These are phyloP conservation scores for Glutinoglossum americanum DNA, from an alignment of 495 filamentous ascomycete genomes.

Conservation along the genomic window DNA sequence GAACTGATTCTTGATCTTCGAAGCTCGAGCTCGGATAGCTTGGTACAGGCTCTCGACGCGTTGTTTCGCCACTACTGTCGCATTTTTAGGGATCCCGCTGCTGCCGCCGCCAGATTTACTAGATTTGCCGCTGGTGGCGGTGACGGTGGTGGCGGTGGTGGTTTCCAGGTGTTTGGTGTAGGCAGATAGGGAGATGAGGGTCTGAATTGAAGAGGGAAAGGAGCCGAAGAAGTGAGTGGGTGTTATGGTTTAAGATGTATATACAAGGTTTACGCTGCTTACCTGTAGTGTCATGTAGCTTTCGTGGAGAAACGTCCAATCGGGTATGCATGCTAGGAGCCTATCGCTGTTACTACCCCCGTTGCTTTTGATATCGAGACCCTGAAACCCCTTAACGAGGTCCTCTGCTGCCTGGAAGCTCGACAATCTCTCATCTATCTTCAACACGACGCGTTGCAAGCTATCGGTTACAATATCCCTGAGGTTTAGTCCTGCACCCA, in stretches of 20 bases:
- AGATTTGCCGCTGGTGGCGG: too few species aligned
- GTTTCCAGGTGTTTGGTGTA: not conserved
- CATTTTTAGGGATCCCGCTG: not conserved
- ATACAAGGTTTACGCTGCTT: too few species aligned
- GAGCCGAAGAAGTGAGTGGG: too few species aligned
- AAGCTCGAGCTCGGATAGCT: not conserved
- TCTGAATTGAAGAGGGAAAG: too few species aligned
- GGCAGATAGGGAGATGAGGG: not conserved
- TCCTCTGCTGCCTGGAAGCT: not conserved
- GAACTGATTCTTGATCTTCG: not conserved
- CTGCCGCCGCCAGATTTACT: too few species aligned
- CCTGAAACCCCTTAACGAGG: not conserved
- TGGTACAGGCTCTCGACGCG: not conserved
- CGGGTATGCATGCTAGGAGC: not conserved
- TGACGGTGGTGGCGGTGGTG: too few species aligned
- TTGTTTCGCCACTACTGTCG: not conserved
- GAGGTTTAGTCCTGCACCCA: not conserved
- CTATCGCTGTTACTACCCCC: not conserved
- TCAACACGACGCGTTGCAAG: not conserved
- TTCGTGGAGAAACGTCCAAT: slow-evolving; percentile 1
- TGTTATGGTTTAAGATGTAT: not conserved
- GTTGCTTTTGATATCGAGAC: not conserved
- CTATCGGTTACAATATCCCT: not conserved
- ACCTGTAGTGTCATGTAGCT: not conserved
- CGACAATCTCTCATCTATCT: not conserved